phyloP scores from a whole-genome alignment of 1,139 yeast species.

The Saccharomyces pastorianus region DNA sequence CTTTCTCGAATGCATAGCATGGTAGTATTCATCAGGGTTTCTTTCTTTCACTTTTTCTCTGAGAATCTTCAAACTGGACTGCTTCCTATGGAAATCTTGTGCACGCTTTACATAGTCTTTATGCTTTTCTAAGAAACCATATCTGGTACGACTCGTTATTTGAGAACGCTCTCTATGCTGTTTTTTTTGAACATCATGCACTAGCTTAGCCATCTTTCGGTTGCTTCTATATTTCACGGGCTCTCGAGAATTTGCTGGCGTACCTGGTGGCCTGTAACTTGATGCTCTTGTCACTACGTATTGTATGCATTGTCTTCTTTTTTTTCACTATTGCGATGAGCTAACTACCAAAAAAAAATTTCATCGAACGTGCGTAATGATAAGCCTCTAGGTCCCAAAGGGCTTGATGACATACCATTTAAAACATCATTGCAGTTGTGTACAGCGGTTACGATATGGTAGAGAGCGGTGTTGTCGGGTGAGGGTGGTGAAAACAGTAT shows the following conservation, averaged over 20 bases:
- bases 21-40: conserved; percentile 95
- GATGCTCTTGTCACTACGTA: not conserved
- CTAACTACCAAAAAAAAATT: not conserved
- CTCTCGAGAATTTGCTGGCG: not conserved
- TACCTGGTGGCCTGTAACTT: not conserved
- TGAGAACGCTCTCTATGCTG: conserved; percentile 94
- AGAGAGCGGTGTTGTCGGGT: not conserved
- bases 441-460: not conserved
- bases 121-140: conserved; percentile 87
- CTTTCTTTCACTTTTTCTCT: conserved; percentile 62
- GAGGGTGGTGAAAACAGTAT: not conserved
- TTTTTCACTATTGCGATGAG: not conserved
- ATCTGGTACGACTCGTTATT: conserved; percentile 58
- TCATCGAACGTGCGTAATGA: not conserved
- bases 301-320: not conserved
- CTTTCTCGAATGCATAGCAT: conserved; percentile 69
- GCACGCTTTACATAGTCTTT: conserved; percentile 89
- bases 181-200: conserved; percentile 86
- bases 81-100: conserved; percentile 79
- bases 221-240: not conserved
- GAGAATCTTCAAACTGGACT: conserved; percentile 71
- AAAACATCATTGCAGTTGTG: not conserved
- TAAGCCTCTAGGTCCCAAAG: not conserved
- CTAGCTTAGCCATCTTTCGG: conserved; percentile 59
- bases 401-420: not conserved